These are phyloP conservation scores for Hyphodiscus hymeniophilus DNA, from an alignment of 495 filamentous ascomycete species.

Conservation along the genomic window DNA sequence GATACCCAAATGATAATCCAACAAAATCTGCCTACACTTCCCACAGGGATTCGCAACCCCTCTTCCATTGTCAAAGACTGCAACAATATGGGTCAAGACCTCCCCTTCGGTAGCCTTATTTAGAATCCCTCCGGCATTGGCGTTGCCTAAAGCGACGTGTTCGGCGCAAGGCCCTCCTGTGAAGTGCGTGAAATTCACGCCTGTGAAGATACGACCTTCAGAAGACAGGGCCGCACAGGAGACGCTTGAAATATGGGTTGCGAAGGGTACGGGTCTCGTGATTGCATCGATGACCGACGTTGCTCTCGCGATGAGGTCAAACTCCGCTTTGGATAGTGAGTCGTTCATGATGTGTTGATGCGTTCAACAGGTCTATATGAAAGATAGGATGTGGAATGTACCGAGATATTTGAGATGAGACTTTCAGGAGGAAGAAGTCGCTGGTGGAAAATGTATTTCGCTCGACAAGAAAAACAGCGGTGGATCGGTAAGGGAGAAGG, in stretches of 20 bases:
- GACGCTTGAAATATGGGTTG: neutral
- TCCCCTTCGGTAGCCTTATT: neutral
- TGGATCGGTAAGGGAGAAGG: no score
- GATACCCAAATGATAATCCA: neutral
- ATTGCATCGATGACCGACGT: neutral
- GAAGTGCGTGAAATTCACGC: neutral
- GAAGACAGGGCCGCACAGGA: neutral
- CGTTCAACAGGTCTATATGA: no score
- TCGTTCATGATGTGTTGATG: no score
- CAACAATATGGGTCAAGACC: neutral
- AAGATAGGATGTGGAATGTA: no score
- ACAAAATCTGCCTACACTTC: neutral
- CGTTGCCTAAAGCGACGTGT: neutral
- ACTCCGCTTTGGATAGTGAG: neutral
- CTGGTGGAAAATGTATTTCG: no score
- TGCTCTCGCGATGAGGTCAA: neutral
- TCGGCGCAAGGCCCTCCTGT: neutral
- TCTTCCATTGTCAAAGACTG: neutral
- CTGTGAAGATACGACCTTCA: neutral
- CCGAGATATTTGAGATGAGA: no score
- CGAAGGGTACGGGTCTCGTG: neutral
- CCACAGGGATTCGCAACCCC: neutral
- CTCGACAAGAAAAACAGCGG: no score
- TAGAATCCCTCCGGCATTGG: neutral
- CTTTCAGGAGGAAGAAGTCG: no score